Evolutionary conservation across 225 moss, liverwort and hornwort species (phyloP).

Genomic region (Rhytidiadelphus loreus): DNA sequence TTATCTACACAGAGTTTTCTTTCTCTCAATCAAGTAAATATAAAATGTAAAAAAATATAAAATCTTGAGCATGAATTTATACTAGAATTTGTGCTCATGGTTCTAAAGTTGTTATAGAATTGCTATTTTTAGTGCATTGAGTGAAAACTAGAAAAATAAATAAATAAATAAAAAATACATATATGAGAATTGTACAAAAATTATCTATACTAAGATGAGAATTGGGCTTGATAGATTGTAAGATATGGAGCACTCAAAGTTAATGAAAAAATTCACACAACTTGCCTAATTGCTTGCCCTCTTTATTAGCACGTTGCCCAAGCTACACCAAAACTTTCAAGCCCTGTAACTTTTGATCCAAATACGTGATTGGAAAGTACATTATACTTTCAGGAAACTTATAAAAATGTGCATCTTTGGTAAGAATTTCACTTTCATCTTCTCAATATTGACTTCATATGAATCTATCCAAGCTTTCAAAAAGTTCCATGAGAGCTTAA

Average conservation of each 20-base stretch:
- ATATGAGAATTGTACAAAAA: too few relatives aligned
- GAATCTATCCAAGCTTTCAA: fast-evolving
- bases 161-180: too few relatives aligned
- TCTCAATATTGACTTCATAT: neutral
- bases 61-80: neutral
- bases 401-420: neutral
- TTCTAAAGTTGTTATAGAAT: neutral
- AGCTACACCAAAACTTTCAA: neutral
- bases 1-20: fast-evolving
- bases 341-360: neutral
- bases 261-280: neutral
- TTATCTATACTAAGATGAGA: neutral
- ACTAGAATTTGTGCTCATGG: neutral
- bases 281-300: neutral
- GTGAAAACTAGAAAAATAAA: neutral
- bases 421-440: neutral
- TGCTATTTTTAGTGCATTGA: neutral
- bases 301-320: fast-evolving
- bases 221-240: neutral
- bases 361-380: fast-evolving
- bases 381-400: fast-evolving
- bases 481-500: fast-evolving
- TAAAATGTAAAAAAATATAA: neutral
- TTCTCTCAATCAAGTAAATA: neutral
- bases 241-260: neutral